Base-by-base conservation (phyloP, 352 stramenopile genomes). In the Thalassiosira mediterranea region DNA sequence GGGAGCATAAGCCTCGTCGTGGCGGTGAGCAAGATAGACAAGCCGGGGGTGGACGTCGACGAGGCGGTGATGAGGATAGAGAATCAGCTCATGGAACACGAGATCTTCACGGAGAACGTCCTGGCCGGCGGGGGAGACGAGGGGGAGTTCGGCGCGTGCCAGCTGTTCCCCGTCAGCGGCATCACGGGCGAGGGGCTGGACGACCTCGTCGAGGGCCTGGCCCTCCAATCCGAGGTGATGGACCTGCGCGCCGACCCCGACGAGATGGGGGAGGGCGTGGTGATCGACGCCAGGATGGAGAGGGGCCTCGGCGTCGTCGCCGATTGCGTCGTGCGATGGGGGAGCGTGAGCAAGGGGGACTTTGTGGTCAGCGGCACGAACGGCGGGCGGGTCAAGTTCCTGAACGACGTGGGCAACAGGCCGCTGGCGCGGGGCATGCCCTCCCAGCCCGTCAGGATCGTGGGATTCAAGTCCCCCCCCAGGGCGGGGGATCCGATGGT, bases 21-120 rank as follows among this genome's bases (percentile, higher is more conserved):
- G 37, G 96, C 96, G 3, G 86, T 98, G 38, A 98, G 95, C 19
- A 99, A 99, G 77, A 97, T 95, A 90, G 97, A 91, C 94, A 91
- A 90, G 69, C 84, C 68, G 11, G 88, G 87, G 19, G 87, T 94
- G 40, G 76, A 95, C 52, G 52, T 86, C 8, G 79, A 91, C 17
- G 87, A 93, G 49, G 69, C 78, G 2, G 44, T 89, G 23, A 83
- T 60, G 31, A 64, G 80, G 19, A 93, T 96, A 46, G 83, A 91
- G 49, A 90, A 89, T 48, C 81, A 94, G 67, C 72, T 96, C 8
- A 72, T 92, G 21, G 86, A 91, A 52, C 88, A 97, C 42, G 96
- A 94, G 31, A 94, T 98, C 15, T 88, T 96, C 7, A 91, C 92
- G 0, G 94, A 97, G 73, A 89, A 86, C 34, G 90, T 83, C 29